Evolutionary conservation across 495 filamentous ascomycete species (phyloP).

Genomic region (Xylaria curta): DNA sequence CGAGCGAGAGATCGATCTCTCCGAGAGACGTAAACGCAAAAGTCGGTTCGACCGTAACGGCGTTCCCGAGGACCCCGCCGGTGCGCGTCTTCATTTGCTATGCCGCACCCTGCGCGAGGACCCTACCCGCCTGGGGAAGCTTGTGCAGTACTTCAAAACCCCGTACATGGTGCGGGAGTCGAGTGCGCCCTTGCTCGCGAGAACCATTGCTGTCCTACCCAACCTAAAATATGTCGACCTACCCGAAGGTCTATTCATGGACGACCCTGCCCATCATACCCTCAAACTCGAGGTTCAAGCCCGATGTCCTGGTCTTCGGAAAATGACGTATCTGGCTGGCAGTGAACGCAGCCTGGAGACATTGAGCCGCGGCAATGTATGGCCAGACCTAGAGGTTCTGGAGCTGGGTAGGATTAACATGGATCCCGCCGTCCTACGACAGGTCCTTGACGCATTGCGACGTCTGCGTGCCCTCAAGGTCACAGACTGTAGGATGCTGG

Average conservation of each 20-base stretch:
- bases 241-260: constrained; percentile 82
- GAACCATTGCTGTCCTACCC: constrained; percentile 83
- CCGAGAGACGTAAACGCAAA: constrained; percentile 75
- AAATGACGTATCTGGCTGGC: constrained; percentile 83
- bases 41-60: constrained; percentile 77
- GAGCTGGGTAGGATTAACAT: constrained; percentile 75
- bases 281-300: constrained; percentile 84
- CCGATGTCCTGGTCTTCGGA: constrained; percentile 80
- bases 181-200: constrained; percentile 81
- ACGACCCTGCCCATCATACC: constrained; percentile 74
- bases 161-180: constrained; percentile 97
- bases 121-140: constrained; percentile 62
- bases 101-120: constrained; percentile 81
- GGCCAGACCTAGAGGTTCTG: constrained; percentile 80
- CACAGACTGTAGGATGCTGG: constrained; percentile 68
- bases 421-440: constrained; percentile 73
- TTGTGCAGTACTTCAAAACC: constrained; percentile 80
- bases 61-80: constrained; percentile 77
- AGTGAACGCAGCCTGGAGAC: constrained; percentile 78
- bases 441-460: constrained; percentile 69
- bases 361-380: constrained; percentile 68
- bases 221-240: constrained; percentile 90
- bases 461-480: constrained; percentile 75
- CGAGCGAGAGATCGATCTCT: constrained; percentile 78
- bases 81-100: constrained; percentile 76